A percentile compares a stretch with the other conserved stretches of the same genome.
Conservation (phyloP, 1,284 basidiomycete genomes). For the Gomphus sp. region DNA sequence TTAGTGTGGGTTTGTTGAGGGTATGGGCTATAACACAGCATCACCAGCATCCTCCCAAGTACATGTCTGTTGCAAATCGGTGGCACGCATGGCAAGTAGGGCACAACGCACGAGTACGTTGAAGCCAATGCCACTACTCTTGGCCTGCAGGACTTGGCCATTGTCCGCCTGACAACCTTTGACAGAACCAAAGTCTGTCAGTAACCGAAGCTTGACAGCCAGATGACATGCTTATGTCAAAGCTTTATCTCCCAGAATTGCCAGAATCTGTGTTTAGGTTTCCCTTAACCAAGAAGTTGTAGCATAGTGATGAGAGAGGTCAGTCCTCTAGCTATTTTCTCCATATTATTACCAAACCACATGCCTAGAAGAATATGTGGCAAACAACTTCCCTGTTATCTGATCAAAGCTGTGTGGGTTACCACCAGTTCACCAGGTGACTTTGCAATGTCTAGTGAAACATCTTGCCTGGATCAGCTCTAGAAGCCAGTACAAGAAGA, state of each 20-base stretch:
- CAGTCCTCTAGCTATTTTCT: slow-evolving; percentile 12
- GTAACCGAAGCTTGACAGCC: no score
- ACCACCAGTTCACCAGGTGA: slow-evolving; percentile 83
- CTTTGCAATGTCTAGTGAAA: slow-evolving; percentile 79
- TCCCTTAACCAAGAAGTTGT: slow-evolving; percentile 73
- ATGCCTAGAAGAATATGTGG: slow-evolving; percentile 52
- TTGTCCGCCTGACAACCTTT: no score
- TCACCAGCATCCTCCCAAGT: no score
- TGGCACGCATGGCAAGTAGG: no score
- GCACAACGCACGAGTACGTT: no score
- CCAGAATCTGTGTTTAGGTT: slow-evolving; percentile 89
- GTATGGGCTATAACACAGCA: no score
- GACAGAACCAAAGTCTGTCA: no score
- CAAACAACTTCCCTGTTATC: slow-evolving; percentile 64
- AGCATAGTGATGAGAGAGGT: slow-evolving; percentile 75
- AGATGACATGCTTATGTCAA: neutral
- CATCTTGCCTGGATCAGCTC: slow-evolving; percentile 77
- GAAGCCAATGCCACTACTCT: no score
- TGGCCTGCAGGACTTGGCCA: no score
- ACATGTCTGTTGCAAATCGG: no score
- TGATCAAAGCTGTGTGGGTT: slow-evolving; percentile 78
- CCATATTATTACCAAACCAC: neutral
- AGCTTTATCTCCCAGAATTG: slow-evolving; percentile 85
- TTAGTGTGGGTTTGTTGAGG: no score
- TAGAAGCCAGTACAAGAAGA: slow-evolving; percentile 76